Conservation (phyloP, 1,284 basidiomycete genomes). For the Laetiporus sulphureus region DNA sequence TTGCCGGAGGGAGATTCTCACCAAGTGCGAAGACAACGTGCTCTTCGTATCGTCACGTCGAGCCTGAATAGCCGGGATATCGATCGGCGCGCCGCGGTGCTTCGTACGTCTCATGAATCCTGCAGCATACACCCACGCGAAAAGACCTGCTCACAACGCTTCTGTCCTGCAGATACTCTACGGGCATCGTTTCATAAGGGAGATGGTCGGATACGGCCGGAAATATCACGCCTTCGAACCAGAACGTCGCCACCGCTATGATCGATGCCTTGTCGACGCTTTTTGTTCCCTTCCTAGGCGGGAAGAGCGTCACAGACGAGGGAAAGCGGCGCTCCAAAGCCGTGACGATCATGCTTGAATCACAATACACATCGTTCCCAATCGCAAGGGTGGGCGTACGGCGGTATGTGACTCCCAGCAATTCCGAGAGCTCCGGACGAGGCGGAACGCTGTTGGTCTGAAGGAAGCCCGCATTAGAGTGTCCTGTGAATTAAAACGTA, state of each 20-base stretch:
- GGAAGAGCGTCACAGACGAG: constrained; percentile 37
- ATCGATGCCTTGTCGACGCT: constrained; percentile 38
- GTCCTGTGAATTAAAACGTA: no score
- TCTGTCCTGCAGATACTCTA: constrained; percentile 44
- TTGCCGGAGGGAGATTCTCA: constrained; percentile 16
- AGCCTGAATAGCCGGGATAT: constrained; percentile 29
- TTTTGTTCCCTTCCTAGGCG: constrained; percentile 32
- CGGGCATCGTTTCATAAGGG: constrained; percentile 41
- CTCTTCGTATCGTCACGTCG: constrained; percentile 28
- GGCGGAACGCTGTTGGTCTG: constrained; percentile 40
- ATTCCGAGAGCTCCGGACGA: constrained; percentile 44
- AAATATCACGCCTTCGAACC: constrained; percentile 38
- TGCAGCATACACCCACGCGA: no score
- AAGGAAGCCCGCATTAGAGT: no score
- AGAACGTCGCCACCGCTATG: constrained; percentile 40
- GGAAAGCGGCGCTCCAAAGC: constrained; percentile 46
- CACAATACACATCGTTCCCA: constrained; percentile 49
- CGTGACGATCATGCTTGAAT: constrained; percentile 41
- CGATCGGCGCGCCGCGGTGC: constrained; percentile 26
- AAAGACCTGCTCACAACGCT: constrained; percentile 34
- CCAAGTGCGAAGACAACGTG: constrained; percentile 34
- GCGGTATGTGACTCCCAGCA: constrained; percentile 45
- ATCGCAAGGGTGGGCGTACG: constrained; percentile 52
- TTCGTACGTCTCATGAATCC: constrained; percentile 1
- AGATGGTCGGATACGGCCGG: constrained; percentile 31